Base-by-base conservation (phyloP, 169 alveolate species). In the Plasmodium knowlesi region DNA sequence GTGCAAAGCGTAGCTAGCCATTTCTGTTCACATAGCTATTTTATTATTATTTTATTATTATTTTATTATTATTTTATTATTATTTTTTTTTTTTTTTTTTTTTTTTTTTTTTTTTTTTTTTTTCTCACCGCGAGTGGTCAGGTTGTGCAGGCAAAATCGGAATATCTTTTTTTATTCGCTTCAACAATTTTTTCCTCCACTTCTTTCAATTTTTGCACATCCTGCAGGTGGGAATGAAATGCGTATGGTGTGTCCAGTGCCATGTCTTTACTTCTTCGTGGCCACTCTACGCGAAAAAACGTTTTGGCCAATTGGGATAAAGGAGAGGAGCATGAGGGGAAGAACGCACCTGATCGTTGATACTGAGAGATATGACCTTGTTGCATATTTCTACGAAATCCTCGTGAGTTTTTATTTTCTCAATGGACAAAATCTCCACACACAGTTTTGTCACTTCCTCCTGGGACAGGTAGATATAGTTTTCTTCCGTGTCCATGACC, bases 391-490 rank as follows among this genome's bases (percentile, higher is more conserved):
- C 82, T 43, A 88, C 88, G 70, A 88, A 88, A 61, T 88, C 94
- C 34, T 88, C 94, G 41, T 57, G 94, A 0, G 94, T 88, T 61
- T 88, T 80, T 25, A 88, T 85, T 57, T 88, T 53, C 22, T 81
- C 89, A n/a, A 78, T 88, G 32, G 88, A 37, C 57, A 78, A 81
- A 28, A 88, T 88, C 71, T 79, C 94, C 41, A 79, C 71, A 53
- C 94, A 88, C 74, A 88, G 71, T 39, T 76, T 79, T 28, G 81
- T 88, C 32, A 88, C 82, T 32, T 88, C 94, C 28, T 88, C 94
- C 72, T 88, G 94, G 61, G 94, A 88, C 57, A 88, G 79, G 82
- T 88, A 88, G 37, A 88, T 88, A n/a, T 88, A 88, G 53, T 88
- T 88, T 32, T 85, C 94, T 39, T 88, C 82, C 50, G 37, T 85